Percentiles rank a stretch among this genome's conserved stretches.
Conservation (phyloP, 192 early-diverging fungal genomes). For the Thamnidium elegans region DNA sequence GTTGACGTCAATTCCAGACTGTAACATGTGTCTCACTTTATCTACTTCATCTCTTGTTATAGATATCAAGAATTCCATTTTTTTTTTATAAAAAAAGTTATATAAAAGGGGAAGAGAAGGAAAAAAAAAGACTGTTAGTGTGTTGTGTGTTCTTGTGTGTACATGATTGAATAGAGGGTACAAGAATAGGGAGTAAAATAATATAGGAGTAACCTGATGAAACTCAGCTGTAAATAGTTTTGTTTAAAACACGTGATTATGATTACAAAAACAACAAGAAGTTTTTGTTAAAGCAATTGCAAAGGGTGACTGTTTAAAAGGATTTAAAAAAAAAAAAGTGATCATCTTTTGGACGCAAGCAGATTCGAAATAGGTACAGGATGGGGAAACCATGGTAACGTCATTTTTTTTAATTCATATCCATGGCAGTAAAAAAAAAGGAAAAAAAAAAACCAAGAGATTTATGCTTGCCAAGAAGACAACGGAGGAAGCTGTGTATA, state of each 20-base stretch:
- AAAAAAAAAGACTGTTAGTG: background rate
- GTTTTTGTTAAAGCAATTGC: no score
- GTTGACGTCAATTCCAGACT: constrained; percentile 45
- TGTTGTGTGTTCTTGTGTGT: background rate
- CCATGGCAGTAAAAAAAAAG: no score
- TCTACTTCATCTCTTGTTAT: constrained; percentile 41
- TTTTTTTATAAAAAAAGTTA: background rate
- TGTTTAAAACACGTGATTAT: background rate
- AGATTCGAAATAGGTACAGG: no score
- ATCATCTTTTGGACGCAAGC: no score
- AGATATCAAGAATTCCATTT: constrained; percentile 44
- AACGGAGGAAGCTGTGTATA: no score
- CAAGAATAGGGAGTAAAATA: background rate
- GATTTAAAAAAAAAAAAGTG: no score
- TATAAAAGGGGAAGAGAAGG: background rate
- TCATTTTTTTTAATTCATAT: no score
- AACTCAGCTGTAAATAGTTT: no score
- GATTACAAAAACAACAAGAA: background rate
- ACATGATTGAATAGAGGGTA: background rate
- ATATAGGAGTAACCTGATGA: background rate
- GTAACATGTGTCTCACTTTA: constrained; percentile 35
- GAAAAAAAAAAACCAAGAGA: no score
- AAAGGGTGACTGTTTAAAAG: no score
- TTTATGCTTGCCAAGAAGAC: no score
- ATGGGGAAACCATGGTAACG: no score